Evolutionary conservation across 2,329 filamentous ascomycete species (phyloP).

Genomic region (Xylariaceae sp.): DNA sequence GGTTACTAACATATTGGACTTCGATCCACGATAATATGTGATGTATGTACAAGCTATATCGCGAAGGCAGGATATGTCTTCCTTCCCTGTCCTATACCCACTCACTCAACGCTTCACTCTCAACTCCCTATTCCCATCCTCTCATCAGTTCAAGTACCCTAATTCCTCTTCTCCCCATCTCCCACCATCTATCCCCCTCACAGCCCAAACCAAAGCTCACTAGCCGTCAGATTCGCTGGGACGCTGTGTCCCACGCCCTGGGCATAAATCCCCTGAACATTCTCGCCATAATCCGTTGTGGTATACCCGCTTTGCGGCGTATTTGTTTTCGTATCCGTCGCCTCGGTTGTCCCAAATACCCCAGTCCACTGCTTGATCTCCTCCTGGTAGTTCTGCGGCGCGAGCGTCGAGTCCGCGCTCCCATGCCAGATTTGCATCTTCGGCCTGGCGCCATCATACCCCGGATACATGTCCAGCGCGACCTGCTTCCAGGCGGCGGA

Average conservation of each 20-base stretch:
- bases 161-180: too few species aligned
- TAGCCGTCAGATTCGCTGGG: too few species aligned
- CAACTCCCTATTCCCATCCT: too few species aligned
- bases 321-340: conserved; percentile 27
- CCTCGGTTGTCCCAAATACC: conserved; percentile 38
- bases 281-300: conserved; percentile 34
- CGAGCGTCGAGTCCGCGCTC: conserved; percentile 44
- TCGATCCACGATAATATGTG: too few species aligned
- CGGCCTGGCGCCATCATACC: conserved; percentile 45
- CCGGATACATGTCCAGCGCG: conserved; percentile 43
- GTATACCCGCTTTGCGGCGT: conserved; percentile 33
- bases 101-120: too few species aligned
- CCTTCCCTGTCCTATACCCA: too few species aligned
- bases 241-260: conserved; percentile 29
- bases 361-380: conserved; percentile 53
- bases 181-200: too few species aligned
- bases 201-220: too few species aligned
- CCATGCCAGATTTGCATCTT: conserved; percentile 58
- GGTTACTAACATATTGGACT: too few species aligned
- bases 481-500: conserved; percentile 44
- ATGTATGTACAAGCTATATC: too few species aligned
- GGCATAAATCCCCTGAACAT: conserved; percentile 31
- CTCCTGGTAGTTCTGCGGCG: conserved; percentile 52
- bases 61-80: too few species aligned
- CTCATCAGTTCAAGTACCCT: too few species aligned